Evolutionary conservation across 257 asterid genomes (phyloP).

Genomic region (Mentha longifolia): DNA sequence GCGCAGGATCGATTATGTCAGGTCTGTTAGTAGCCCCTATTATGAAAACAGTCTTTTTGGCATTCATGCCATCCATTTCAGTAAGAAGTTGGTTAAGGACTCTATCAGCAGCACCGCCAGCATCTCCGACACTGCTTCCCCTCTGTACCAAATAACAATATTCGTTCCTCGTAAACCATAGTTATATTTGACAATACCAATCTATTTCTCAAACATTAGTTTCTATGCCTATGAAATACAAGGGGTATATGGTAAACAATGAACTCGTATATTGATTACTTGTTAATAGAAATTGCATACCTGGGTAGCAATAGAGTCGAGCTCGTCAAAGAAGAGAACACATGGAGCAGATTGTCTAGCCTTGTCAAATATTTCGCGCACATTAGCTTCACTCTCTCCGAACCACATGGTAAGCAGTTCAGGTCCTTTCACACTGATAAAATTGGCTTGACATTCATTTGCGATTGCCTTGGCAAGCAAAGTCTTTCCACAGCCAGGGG

Average conservation of each 20-base stretch:
- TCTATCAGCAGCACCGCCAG: slow-evolving; percentile 69
- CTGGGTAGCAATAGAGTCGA: slow-evolving; percentile 73
- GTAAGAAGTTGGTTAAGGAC: slow-evolving; percentile 69
- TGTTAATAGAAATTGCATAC: slow-evolving; percentile 34
- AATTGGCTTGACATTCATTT: slow-evolving; percentile 70
- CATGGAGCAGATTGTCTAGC: slow-evolving; percentile 76
- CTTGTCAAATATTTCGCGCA: slow-evolving; percentile 68
- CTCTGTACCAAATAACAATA: slow-evolving; percentile 44
- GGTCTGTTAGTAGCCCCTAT: slow-evolving; percentile 75
- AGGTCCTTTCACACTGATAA: slow-evolving; percentile 68
- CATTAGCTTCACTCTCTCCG: slow-evolving; percentile 81
- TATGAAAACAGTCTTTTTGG: slow-evolving; percentile 65
- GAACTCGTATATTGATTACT: neutral
- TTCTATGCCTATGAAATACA: no score
- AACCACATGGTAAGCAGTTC: slow-evolving; percentile 77
- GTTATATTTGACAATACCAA: neutral
- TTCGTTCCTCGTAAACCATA: neutral
- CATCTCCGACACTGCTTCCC: slow-evolving; percentile 68
- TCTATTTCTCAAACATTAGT: no score
- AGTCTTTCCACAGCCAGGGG: slow-evolving; percentile 79
- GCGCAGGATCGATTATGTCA: slow-evolving; percentile 66
- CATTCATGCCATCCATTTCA: slow-evolving; percentile 73
- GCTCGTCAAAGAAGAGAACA: slow-evolving; percentile 71
- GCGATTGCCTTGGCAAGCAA: slow-evolving; percentile 72
- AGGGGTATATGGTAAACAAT: no score